phyloP scores from a whole-genome alignment of 306 rosid genomes.

The Potentilla sterilis region DNA sequence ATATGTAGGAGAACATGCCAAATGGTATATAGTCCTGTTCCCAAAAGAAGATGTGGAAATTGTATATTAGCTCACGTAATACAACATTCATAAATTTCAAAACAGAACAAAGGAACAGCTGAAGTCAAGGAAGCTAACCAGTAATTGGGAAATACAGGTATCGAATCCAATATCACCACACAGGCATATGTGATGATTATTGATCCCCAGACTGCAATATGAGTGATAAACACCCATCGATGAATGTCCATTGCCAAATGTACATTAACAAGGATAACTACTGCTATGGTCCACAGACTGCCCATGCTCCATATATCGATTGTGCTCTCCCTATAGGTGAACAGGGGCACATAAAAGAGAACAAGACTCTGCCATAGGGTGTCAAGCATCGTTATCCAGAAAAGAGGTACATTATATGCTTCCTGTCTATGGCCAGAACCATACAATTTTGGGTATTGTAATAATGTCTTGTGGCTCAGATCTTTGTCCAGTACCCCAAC shows the following conservation, averaged over 20 bases:
- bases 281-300: conserved; percentile 94
- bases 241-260: conserved; percentile 93
- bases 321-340: conserved; percentile 75
- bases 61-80: conserved; percentile 26
- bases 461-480: conserved; percentile 69
- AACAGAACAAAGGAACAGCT: conserved; percentile 17
- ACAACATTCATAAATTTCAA: conserved; percentile 13
- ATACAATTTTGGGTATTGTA: conserved; percentile 77
- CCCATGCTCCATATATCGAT: conserved; percentile 97
- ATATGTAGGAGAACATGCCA: conserved; percentile 67
- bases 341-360: conserved; percentile 72
- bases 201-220: conserved; percentile 92
- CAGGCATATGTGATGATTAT: conserved; percentile 80
- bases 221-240: conserved; percentile 81
- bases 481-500: conserved; percentile 94
- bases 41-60: conserved; percentile 16
- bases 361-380: conserved; percentile 98
- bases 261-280: conserved; percentile 83
- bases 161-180: conserved; percentile 81
- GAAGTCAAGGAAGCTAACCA: conserved; percentile 55
- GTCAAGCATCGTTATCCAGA: conserved; percentile 94
- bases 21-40: conserved; percentile 75
- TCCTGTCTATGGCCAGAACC: conserved; percentile 86
- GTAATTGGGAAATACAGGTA: conserved; percentile 80
- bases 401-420: conserved; percentile 77